Percentiles rank a stretch among this genome's conserved stretches.
These are phyloP conservation scores for Metrosideros polymorpha DNA, from an alignment of 441 rosid species.

Conservation along the genomic window DNA sequence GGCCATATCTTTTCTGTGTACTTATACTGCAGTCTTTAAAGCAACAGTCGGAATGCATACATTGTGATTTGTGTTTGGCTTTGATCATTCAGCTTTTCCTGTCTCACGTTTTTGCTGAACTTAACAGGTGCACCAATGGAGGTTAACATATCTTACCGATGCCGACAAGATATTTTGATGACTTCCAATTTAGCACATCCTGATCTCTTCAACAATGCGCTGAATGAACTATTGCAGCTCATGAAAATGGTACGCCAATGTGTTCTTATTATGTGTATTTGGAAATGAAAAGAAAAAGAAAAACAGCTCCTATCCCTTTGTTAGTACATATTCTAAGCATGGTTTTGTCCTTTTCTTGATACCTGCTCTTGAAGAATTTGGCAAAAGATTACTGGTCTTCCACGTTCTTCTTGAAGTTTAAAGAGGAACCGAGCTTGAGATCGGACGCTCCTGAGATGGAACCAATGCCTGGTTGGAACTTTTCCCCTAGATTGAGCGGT, in stretches of 20 bases:
- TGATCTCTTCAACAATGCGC: slow-evolving; percentile 57
- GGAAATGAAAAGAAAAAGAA: neutral
- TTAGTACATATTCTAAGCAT: neutral
- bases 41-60: neutral
- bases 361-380: slow-evolving; percentile 39
- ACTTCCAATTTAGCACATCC: slow-evolving; percentile 54
- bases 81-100: neutral
- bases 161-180: slow-evolving; percentile 59
- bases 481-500: slow-evolving; percentile 70
- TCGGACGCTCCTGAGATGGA: slow-evolving; percentile 32
- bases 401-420: slow-evolving; percentile 70
- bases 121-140: slow-evolving; percentile 76
- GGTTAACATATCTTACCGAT: slow-evolving; percentile 71
- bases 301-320: neutral
- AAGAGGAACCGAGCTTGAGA: slow-evolving; percentile 50
- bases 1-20: neutral
- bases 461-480: slow-evolving; percentile 45
- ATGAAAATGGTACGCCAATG: slow-evolving; percentile 50
- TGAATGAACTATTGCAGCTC: slow-evolving; percentile 70
- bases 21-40: neutral
- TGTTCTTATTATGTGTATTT: neutral
- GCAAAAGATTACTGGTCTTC: slow-evolving; percentile 89
- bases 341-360: neutral
- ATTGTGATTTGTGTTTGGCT: neutral
- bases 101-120: neutral